Conservation (phyloP, 83 land plant species). For the Picea abies region DNA sequence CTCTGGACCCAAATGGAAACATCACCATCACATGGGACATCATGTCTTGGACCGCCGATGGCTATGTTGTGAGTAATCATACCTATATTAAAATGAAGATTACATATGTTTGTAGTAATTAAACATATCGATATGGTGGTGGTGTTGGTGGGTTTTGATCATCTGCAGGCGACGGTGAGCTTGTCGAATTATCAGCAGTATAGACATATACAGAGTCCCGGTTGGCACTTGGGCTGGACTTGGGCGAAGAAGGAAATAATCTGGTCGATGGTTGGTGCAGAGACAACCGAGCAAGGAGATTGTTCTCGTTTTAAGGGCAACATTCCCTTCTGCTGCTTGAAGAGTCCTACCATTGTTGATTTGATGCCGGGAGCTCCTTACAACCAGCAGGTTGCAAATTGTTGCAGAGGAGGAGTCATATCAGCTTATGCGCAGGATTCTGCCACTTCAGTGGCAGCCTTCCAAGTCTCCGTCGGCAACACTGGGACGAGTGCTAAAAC, state of each 20-base stretch:
- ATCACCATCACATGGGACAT: slow-evolving; percentile 79
- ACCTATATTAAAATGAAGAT: neutral
- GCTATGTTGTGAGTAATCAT: slow-evolving; percentile 60
- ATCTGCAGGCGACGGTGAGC: slow-evolving; percentile 43
- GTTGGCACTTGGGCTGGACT: slow-evolving; percentile 58
- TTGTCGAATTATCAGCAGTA: slow-evolving; percentile 56
- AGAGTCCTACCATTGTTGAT: slow-evolving; percentile 44
- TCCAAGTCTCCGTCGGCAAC: slow-evolving; percentile 58
- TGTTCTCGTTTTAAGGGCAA: slow-evolving; percentile 46
- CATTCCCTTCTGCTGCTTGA: slow-evolving; percentile 54
- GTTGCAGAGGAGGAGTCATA: slow-evolving; percentile 61
- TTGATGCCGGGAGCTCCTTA: slow-evolving; percentile 54
- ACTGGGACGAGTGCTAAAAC: slow-evolving; percentile 70
- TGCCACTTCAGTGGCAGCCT: slow-evolving; percentile 33
- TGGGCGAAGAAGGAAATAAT: slow-evolving; percentile 61
- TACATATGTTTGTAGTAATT: neutral
- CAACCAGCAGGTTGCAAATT: slow-evolving; percentile 49
- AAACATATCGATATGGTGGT: neutral
- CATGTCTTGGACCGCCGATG: slow-evolving; percentile 64
- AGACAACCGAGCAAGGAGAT: slow-evolving; percentile 60
- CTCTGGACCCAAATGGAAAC: slow-evolving; percentile 70
- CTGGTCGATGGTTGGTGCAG: slow-evolving; percentile 61
- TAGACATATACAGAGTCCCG: slow-evolving; percentile 57
- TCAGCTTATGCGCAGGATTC: slow-evolving; percentile 45
- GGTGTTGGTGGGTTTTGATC: neutral